These are phyloP conservation scores for Chytriomyces hyalinus DNA, from an alignment of 192 early-diverging fungal genomes.

Conservation along the genomic window DNA sequence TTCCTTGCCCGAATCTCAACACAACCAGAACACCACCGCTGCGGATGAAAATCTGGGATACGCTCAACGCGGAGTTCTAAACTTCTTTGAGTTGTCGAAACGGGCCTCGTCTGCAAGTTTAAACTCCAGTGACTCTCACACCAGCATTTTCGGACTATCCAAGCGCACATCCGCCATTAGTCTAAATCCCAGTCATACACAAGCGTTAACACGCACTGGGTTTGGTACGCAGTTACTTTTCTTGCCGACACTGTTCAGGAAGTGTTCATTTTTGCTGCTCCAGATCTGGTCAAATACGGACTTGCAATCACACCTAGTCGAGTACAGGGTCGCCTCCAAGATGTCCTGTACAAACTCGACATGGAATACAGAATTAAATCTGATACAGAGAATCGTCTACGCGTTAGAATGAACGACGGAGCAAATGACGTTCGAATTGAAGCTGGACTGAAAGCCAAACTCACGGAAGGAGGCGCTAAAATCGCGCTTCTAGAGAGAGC, in stretches of 20 bases:
- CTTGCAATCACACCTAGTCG: constrained; percentile 56
- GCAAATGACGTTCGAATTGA: constrained; percentile 32
- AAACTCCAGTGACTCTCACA: no score
- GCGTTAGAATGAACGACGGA: constrained; percentile 10
- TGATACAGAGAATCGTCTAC: constrained; percentile 74
- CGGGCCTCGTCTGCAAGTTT: background rate
- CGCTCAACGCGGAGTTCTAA: no score
- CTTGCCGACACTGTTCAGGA: no score
- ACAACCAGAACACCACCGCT: background rate
- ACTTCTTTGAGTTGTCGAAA: no score
- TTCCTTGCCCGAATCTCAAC: no score
- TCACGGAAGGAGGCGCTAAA: constrained; percentile 49
- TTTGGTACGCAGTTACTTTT: no score
- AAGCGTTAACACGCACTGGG: background rate
- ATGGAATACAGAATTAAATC: constrained; percentile 89
- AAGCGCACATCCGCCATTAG: no score
- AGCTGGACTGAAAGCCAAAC: constrained; percentile 44
- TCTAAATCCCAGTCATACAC: background rate
- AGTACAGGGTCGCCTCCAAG: constrained; percentile 74
- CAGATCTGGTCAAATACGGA: constrained; percentile 53
- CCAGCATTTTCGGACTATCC: no score
- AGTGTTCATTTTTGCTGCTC: background rate
- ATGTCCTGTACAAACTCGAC: constrained; percentile 91
- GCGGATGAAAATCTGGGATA: background rate
- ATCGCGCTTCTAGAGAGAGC: constrained; percentile 49